Base-by-base conservation (phyloP, 2,329 filamentous ascomycete genomes). In the Paecilomyces variotii region DNA sequence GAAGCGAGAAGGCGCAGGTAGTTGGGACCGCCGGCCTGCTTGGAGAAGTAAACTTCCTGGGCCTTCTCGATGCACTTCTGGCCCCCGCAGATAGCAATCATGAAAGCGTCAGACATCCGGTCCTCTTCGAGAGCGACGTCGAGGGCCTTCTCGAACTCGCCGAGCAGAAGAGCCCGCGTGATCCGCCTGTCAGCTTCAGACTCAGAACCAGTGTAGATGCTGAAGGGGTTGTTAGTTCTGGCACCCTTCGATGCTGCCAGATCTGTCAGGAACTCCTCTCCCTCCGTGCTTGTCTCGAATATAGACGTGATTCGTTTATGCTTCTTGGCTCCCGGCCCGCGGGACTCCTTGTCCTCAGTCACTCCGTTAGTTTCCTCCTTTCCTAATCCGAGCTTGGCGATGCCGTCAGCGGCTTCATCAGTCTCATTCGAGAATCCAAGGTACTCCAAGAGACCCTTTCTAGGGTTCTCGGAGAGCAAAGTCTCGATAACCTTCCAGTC, bases 401-500 rank as follows among this genome's bases (percentile, higher is more conserved):
- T 60, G 60, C 75, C 74, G 62, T 78, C 74, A 7, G 74, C 70
- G 14, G 76, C 65, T 45, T 81, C 78, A 55, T 83, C 84, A 58
- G 84, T 82, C 45, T 73, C 69, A 59, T 88, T 85, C 30, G 84
- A 80, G 74, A 97, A 93, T n/a, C 93, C 94, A 19, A 99, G 83
- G 71, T 95, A 92, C 65, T 95, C 88, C 25, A 94, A 84, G 59
- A 99, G 87, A 71, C 90, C 87, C 71, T 88, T 88, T 50, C 92
- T 86, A n/a, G 91, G 89, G 68, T 93, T 92, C 30, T 89, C 86
- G 2, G 90, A 87, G 54, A 93, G 88, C 61, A 99, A 76, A 1
- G 91, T 94, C 73, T 94, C 87, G 72, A 99, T 90, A 39, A 97
- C 91, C 64, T 89, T 88, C 94, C 94, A 99, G 74, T 97, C 93